These are phyloP conservation scores for Mucuna pruriens DNA, from an alignment of 306 rosid genomes.

Conservation along the genomic window DNA sequence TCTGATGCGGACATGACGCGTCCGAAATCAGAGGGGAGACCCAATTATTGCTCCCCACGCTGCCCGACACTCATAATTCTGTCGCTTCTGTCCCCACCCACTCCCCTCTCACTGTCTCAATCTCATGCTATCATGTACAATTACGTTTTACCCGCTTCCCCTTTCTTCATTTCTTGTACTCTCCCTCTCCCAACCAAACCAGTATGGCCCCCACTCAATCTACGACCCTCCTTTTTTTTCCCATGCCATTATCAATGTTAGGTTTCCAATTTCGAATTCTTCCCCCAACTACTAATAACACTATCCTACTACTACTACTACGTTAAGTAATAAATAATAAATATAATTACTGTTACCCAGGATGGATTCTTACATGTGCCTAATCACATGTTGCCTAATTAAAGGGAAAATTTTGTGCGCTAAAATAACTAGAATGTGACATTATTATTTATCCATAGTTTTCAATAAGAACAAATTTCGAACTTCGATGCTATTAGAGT, in stretches of 20 bases:
- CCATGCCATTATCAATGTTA: slow-evolving; percentile 16
- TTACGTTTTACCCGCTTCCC: slow-evolving; percentile 17
- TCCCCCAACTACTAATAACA: too few relatives aligned
- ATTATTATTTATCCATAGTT: slow-evolving; percentile 29
- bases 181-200: not conserved
- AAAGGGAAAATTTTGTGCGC: not conserved
- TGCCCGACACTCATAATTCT: slow-evolving; percentile 87
- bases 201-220: slow-evolving; percentile 49
- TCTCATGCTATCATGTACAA: not conserved
- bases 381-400: slow-evolving; percentile 8
- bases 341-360: not conserved
- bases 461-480: slow-evolving; percentile 3
- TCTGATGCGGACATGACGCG: slow-evolving; percentile 94
- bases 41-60: slow-evolving; percentile 97
- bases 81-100: slow-evolving; percentile 60
- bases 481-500: slow-evolving; percentile 27
- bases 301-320: too few relatives aligned
- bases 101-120: slow-evolving; percentile 19
- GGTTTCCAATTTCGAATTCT: slow-evolving; percentile 31
- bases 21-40: slow-evolving; percentile 89
- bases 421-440: slow-evolving; percentile 11
- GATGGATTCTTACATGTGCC: not conserved
- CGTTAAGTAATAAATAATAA: too few relatives aligned
- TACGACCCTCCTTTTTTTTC: not conserved
- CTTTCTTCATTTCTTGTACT: not conserved